These are phyloP conservation scores for Pulicaria dysenterica DNA, from an alignment of 129 eudicot species.

Conservation along the genomic window DNA sequence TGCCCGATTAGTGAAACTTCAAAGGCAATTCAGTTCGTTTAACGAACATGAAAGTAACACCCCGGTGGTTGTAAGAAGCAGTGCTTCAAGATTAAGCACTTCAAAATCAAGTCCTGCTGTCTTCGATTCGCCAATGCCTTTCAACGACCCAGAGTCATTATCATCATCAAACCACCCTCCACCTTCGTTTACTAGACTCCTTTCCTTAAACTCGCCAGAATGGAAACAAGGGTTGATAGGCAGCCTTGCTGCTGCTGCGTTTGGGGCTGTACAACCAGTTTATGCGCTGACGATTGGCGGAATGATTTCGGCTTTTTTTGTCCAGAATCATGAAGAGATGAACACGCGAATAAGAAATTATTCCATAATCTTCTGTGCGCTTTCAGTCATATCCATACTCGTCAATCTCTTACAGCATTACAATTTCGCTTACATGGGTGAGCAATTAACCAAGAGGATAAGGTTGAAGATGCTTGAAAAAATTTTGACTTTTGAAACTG, in stretches of 20 bases:
- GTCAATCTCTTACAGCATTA: constrained; percentile 79
- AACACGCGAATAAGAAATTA: constrained; percentile 58
- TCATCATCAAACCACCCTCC: constrained; percentile 37
- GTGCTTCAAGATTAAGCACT: constrained; percentile 67
- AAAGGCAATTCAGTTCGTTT: constrained; percentile 58
- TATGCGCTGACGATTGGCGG: constrained; percentile 91
- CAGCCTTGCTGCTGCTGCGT: constrained; percentile 67
- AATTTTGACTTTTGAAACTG: constrained; percentile 70
- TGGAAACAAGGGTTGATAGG: constrained; percentile 87
- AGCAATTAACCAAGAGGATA: constrained; percentile 66
- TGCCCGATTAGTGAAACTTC: constrained; percentile 70
- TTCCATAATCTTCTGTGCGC: constrained; percentile 55
- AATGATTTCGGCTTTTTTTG: constrained; percentile 83
- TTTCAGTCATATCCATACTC: constrained; percentile 61
- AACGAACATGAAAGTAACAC: constrained; percentile 51
- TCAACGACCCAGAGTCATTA: constrained; percentile 22
- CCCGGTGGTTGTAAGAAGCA: constrained; percentile 51
- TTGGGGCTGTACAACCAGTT: constrained; percentile 83
- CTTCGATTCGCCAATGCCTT: constrained; percentile 49
- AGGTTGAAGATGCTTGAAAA: constrained; percentile 71
- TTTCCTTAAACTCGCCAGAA: constrained; percentile 69
- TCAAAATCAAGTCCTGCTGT: constrained; percentile 63
- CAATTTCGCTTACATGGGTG: constrained; percentile 90
- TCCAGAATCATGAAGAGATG: constrained; percentile 68
- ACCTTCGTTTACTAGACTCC: constrained; percentile 67